A percentile compares a stretch with the other conserved stretches of the same genome.
Conservation (phyloP, 2,329 filamentous ascomycete species). For the Fusarium sp. region DNA sequence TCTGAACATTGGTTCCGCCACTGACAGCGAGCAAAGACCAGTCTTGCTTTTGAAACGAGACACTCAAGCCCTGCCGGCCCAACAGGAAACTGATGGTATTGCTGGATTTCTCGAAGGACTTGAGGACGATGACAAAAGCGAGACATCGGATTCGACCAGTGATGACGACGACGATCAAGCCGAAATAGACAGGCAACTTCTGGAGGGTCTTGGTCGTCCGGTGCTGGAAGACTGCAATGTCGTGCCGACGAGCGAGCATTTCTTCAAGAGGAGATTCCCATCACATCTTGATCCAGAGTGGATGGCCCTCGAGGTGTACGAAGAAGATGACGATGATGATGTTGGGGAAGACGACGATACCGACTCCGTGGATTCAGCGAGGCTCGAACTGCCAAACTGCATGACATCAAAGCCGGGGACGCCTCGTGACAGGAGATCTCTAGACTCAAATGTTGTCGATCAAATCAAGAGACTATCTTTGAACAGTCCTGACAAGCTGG, state of each 20-base stretch:
- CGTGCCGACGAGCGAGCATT: neutral
- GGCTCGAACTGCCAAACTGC: constrained; percentile 47
- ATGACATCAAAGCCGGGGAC: constrained; percentile 17
- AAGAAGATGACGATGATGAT: constrained; percentile 61
- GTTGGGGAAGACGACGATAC: constrained; percentile 55
- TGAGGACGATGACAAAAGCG: neutral
- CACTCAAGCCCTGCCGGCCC: constrained; percentile 21
- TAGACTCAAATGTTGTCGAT: constrained; percentile 55
- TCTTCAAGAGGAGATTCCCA: constrained; percentile 62
- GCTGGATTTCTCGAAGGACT: constrained; percentile 59
- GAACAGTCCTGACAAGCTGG: constrained; percentile 23
- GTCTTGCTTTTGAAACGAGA: constrained; percentile 52
- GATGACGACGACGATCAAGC: constrained; percentile 52
- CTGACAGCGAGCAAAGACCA: constrained; percentile 60
- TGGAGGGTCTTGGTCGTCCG: constrained; percentile 30
- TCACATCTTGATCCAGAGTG: constrained; percentile 86
- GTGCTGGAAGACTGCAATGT: neutral
- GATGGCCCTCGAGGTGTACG: constrained; percentile 89
- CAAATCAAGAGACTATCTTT: constrained; percentile 57
- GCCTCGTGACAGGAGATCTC: constrained; percentile 40
- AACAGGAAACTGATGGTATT: constrained; percentile 1
- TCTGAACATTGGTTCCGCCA: constrained; percentile 75
- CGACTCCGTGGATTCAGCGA: constrained; percentile 57
- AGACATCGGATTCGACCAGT: constrained; percentile 27
- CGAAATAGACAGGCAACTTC: constrained; percentile 60